A percentile compares a stretch with the other conserved stretches of the same genome.
Evolutionary conservation across 2,329 filamentous ascomycete genomes (phyloP).

Genomic region (Aspergillus brasiliensis): DNA sequence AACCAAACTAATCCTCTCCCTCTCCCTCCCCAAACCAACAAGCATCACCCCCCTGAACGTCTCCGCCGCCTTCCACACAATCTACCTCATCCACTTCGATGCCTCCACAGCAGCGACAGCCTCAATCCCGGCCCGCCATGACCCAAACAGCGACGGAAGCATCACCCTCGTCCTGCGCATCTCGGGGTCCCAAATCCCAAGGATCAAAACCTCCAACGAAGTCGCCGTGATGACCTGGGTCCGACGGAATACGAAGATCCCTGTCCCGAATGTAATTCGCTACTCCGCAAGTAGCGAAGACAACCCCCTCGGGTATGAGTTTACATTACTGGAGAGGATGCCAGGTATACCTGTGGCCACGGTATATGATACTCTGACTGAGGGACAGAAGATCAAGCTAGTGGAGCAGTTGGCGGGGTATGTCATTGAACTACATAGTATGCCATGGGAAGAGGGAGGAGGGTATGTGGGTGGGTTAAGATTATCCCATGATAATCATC

Average conservation of each 20-base stretch:
- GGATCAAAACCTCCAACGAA: slow-evolving; percentile 43
- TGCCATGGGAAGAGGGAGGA: neutral
- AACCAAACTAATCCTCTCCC: neutral
- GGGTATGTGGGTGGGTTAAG: neutral
- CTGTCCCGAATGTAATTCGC: slow-evolving; percentile 35
- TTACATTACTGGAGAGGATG: slow-evolving; percentile 33
- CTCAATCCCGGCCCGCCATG: neutral
- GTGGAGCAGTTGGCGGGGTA: neutral
- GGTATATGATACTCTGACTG: neutral
- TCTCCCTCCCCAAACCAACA: neutral
- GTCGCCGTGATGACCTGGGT: slow-evolving; percentile 41
- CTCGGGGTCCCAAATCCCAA: slow-evolving; percentile 39
- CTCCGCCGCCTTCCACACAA: slow-evolving; percentile 4
- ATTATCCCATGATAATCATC: too few relatives aligned
- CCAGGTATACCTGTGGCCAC: neutral
- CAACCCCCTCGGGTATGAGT: slow-evolving; percentile 38
- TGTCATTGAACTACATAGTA: neutral
- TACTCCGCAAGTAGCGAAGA: slow-evolving; percentile 26
- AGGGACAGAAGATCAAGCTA: neutral
- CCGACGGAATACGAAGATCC: slow-evolving; percentile 34
- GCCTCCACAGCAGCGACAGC: neutral
- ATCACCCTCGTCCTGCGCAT: slow-evolving; percentile 33
- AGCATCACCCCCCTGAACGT: neutral
- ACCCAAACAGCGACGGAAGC: slow-evolving; percentile 1
- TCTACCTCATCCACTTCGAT: slow-evolving; percentile 3